Evolutionary conservation across 2,329 filamentous ascomycete genomes (phyloP).

Genomic region (Xylogone sp.): DNA sequence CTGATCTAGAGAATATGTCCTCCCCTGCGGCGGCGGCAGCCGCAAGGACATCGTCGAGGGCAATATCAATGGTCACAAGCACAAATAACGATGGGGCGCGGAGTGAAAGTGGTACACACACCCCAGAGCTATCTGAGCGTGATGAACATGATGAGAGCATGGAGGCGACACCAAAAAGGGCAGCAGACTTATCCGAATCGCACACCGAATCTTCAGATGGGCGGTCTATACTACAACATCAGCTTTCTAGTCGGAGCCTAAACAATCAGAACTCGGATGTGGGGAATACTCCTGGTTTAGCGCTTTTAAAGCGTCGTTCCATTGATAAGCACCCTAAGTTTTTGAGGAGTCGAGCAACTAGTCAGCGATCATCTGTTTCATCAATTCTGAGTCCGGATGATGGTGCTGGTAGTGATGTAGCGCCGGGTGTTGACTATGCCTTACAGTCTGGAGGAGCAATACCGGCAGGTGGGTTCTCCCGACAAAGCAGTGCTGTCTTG

Average conservation of each 20-base stretch:
- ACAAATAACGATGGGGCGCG: conserved; percentile 5
- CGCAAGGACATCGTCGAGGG: conserved; percentile 49
- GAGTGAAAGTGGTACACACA: conserved; percentile 10
- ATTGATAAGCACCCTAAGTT: conserved; percentile 50
- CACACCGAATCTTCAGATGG: conserved; percentile 14
- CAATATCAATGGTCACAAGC: conserved; percentile 42
- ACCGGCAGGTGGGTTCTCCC: conserved; percentile 49
- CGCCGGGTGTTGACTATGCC: conserved; percentile 74
- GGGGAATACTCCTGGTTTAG: conserved; percentile 42
- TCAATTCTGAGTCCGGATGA: conserved; percentile 53
- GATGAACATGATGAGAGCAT: conserved; percentile 14
- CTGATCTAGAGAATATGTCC: conserved; percentile 48
- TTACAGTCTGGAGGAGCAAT: conserved; percentile 77
- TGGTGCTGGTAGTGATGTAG: conserved; percentile 67
- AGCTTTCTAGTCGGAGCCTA: conserved; percentile 30
- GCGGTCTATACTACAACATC: conserved; percentile 25
- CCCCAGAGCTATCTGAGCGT: not conserved
- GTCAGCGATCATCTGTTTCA: conserved; percentile 57
- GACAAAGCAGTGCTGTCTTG: conserved; percentile 51
- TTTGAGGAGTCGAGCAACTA: conserved; percentile 48
- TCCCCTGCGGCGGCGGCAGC: conserved; percentile 54
- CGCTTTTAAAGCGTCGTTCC: conserved; percentile 34
- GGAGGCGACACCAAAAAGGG: conserved; percentile 21
- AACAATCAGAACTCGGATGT: conserved; percentile 34
- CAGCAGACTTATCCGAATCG: conserved; percentile 6